These are phyloP conservation scores for Heterobasidion irregulare DNA, from an alignment of 1,284 basidiomycete species.

Conservation along the genomic window DNA sequence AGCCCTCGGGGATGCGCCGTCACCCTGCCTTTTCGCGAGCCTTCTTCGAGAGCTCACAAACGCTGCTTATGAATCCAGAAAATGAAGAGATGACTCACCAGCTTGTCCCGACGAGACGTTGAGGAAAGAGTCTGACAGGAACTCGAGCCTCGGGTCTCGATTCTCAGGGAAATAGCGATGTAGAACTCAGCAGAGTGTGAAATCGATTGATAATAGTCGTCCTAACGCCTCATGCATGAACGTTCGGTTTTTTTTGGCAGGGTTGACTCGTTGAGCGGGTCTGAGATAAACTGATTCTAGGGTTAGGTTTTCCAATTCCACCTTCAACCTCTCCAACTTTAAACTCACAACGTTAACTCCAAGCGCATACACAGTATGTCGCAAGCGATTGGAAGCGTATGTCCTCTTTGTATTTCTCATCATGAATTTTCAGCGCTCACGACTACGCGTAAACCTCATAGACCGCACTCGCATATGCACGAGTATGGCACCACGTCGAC, in stretches of 20 bases:
- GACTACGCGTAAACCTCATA: constrained; percentile 21
- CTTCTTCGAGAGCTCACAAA: neutral
- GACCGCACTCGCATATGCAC: constrained; percentile 90
- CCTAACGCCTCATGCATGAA: no score
- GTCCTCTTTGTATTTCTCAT: constrained; percentile 9
- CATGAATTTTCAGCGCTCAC: neutral
- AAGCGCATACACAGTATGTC: constrained; percentile 35
- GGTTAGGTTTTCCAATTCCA: neutral
- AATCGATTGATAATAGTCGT: no score
- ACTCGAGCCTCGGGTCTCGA: no score
- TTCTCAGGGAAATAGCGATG: no score
- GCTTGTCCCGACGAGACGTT: no score
- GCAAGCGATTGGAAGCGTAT: constrained; percentile 60
- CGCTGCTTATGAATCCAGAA: neutral
- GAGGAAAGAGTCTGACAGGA: no score
- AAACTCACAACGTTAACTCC: neutral
- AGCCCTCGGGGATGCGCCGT: neutral
- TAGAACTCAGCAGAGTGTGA: no score
- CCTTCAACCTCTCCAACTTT: neutral
- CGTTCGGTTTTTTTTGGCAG: no score
- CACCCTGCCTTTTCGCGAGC: no score
- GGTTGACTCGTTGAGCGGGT: no score
- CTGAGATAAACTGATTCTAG: neutral
- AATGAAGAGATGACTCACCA: no score
- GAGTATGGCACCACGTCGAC: constrained; percentile 95